Evolutionary conservation across 2,329 filamentous ascomycete species (phyloP), one percentile per base, ranked within the genome.

Genomic region (Sarocladium strictum): DNA sequence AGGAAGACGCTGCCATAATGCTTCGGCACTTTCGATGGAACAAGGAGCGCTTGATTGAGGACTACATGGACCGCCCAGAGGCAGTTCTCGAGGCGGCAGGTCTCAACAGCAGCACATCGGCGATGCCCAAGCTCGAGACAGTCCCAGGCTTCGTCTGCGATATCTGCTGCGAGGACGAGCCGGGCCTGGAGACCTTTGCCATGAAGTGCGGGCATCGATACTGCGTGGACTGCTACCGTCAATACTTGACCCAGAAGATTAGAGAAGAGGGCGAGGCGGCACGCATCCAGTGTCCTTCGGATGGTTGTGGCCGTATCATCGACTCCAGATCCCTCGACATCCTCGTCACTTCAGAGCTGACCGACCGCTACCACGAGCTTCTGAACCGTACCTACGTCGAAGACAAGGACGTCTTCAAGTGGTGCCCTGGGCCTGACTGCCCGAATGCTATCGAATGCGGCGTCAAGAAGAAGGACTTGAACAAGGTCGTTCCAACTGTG

Each of bases 341-440:
- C 21, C 79, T 99, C 4, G 82, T 87, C 21, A 76, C 79, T 0
- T 57, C 72, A 1, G 79, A 84, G 5, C 66, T 86, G 24, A 74
- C 71, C 24, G 76, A 68, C 51, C 76, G 91, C 60, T 99, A 99
- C 66, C 84, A 89, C 60, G 85, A 89, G 62, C 80, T 99, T 15
- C 84, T 99, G 32, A 96, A 89, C 65, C 81, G 94, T 62, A 97
- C 92, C 6, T 99, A 96, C 65, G 94, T 99, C 57, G 94, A 99
- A 69, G 93, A 99, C 70, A 96, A 91, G 71, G 92, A 96, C 55
- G 87, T 87, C 55, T 82, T 97, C 57, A 96, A 96, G 69, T 99
- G 94, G 94, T 99, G 94, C 68, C 94, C 94, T 1, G 93, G 93
- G 1, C 94, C 94, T n/a, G 93, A 99, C 69, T 99, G 94, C 71